Percentiles rank a stretch among this genome's conserved stretches.
Conservation (phyloP, 768 basidiomycete species). For the Xerocomellus dryophilus region DNA sequence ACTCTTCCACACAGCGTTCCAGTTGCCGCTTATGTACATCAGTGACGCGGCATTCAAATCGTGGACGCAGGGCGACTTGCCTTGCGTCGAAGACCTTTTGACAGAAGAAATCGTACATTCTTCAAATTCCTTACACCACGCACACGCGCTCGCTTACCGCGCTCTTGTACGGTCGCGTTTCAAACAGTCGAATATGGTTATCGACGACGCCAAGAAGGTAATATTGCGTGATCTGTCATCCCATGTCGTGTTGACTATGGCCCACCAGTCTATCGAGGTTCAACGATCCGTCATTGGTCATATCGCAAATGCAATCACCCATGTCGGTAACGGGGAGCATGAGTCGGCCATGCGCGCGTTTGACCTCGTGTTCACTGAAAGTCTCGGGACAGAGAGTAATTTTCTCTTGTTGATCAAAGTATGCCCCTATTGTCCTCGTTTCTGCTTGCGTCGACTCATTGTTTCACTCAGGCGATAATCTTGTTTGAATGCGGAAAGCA, state of each 20-base stretch:
- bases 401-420: constrained; percentile 17
- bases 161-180: not conserved
- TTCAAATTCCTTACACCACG: not conserved
- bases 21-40: not conserved
- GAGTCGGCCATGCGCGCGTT: constrained; percentile 4
- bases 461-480: not conserved
- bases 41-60: not conserved
- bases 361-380: constrained; percentile 6
- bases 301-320: not conserved
- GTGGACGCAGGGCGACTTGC: not conserved
- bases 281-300: not conserved
- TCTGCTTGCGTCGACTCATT: not conserved
- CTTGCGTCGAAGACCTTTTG: not conserved
- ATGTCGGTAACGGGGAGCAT: not conserved
- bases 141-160: not conserved
- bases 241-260: not conserved
- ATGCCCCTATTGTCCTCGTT: fast-evolving
- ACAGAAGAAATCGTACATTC: not conserved
- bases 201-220: constrained; percentile 8
- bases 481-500: constrained; percentile 8
- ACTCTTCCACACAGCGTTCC: not conserved
- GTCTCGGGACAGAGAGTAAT: not conserved
- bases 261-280: not conserved
- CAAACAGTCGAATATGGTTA: not conserved
- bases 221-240: not conserved